phyloP scores from a whole-genome alignment of 306 rosid species.

The Acacia melanoxylon region DNA sequence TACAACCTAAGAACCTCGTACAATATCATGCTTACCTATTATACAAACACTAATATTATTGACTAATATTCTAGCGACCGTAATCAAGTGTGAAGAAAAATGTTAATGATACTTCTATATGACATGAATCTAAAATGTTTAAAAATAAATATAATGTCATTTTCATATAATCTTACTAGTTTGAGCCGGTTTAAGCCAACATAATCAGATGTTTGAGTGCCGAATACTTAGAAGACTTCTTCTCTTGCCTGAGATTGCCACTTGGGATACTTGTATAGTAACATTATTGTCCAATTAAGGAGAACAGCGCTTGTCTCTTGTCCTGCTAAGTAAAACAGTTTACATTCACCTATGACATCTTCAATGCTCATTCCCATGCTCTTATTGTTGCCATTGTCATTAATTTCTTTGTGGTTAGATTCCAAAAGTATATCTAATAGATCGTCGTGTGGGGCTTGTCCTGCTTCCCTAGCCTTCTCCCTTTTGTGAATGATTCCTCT shows the following conservation, averaged over 20 bases:
- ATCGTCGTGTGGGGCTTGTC: conserved; percentile 11
- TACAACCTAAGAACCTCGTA: too few species aligned
- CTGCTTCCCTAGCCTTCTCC: neutral
- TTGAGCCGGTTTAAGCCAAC: conserved; percentile 25
- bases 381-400: neutral
- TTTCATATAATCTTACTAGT: neutral
- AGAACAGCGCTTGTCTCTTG: conserved; percentile 39
- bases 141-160: neutral
- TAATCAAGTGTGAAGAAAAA: neutral
- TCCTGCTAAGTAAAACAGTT: conserved; percentile 42
- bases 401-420: neutral
- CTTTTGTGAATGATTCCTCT: neutral
- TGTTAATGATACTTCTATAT: neutral
- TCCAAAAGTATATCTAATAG: conserved; percentile 26
- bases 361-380: conserved; percentile 21
- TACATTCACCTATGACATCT: conserved; percentile 41
- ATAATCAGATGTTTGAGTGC: conserved; percentile 24
- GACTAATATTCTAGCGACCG: neutral
- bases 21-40: too few species aligned
- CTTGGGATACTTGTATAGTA: conserved; percentile 8
- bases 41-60: too few species aligned
- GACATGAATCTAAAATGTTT: neutral
- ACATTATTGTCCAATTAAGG: conserved; percentile 38
- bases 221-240: conserved; percentile 32
- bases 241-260: conserved; percentile 44